Base-by-base conservation (phyloP, 148 eudicot genomes). In the Mesembryanthemum crystallinum region DNA sequence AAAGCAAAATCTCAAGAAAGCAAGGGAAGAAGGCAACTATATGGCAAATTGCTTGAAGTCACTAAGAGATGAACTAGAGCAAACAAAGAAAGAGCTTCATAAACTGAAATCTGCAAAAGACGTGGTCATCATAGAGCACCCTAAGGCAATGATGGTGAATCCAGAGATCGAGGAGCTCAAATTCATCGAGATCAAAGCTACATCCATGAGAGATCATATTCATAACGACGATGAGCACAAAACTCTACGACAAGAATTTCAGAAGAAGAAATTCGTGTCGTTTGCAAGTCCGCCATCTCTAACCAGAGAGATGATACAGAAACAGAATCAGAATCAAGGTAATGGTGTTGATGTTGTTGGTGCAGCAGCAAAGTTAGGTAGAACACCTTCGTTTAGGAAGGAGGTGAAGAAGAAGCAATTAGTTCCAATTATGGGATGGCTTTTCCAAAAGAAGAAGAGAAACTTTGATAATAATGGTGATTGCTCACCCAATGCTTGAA, bases 91-190 rank as follows among this genome's bases (percentile, higher is more conserved):
- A 69, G 94, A 93, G 83, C 88, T 93, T 3, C 77, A 57, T 18
- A 77, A 82, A 8, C 24, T 89, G 47, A 89, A 89, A 80, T 20
- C 85, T 18, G 69, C 73, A 55, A 83, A 76, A 65, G n/a, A 45
- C 8, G 47, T 29, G 24, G 29, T 51, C 4, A 13, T 21, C 0
- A 59, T 63, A 7, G 70, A 80, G 21, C 72, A 71, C 8, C 68
- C 73, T 32, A 76, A 55, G 1, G 4, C 15, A 33, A 30, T 18
- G 52, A 30, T 9, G 3, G 76, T 64, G 42, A 86, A 87, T 52
- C 88, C 87, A 0, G 92, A 90, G 79, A 89, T 88, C n/a, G 93
- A 90, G 83, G 93, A 93, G 70, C 79, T 90, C 68, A 90, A 90
- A 75, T 89, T 87, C 43, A 77, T 90, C 12, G 89, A 86, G 11